Evolutionary conservation across 306 rosid species (phyloP), one percentile per base, ranked within the genome.

Genomic region (apple (Malus domestica)): DNA sequence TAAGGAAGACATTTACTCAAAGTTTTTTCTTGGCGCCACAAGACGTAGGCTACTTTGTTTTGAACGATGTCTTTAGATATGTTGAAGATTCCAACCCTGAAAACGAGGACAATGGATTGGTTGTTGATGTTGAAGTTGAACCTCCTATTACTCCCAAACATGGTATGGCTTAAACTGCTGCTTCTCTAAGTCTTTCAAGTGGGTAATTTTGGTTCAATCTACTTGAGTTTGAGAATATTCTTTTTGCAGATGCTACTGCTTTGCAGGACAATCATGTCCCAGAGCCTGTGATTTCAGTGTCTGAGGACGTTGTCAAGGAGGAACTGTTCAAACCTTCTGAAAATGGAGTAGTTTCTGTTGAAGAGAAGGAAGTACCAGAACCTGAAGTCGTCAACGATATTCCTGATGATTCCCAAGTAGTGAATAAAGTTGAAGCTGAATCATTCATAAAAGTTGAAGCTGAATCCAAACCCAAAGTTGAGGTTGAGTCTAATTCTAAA

Each of bases 21-120:
- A 86, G 91, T 77, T 93, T 93, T 81, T 93, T 93, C 84, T 90
- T 93, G 80, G 98, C 98, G 18, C 97, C 97, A 8, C 98, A 93
- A 83, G 97, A 93, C 74, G 88, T 86, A 76, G 98, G 98, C 52
- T 93, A 88, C 84, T 93, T 81, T 83, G 97, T 93, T 60, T 72
- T 91, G 85, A 93, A 91, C 78, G 98, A 93, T 85, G 91, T 86
- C 32, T 88, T 93, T 64, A 88, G 98, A 87, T 90, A 87, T 88
- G 90, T 91, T 45, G 89, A 88, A 44, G 97, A 87, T 46, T 38
- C 29, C 12, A 27, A n/a, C 62, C 35, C 42, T 46, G 73, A 74
- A 59, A 76, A 76, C 74, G 90, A 68, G 66, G 77, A 27, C 75
- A 79, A 79, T 57, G 86, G 30, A 18, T 49, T 78, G 70, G 79